phyloP scores from a whole-genome alignment of 441 rosid species.

The Cnidoscolus chayamansa region DNA sequence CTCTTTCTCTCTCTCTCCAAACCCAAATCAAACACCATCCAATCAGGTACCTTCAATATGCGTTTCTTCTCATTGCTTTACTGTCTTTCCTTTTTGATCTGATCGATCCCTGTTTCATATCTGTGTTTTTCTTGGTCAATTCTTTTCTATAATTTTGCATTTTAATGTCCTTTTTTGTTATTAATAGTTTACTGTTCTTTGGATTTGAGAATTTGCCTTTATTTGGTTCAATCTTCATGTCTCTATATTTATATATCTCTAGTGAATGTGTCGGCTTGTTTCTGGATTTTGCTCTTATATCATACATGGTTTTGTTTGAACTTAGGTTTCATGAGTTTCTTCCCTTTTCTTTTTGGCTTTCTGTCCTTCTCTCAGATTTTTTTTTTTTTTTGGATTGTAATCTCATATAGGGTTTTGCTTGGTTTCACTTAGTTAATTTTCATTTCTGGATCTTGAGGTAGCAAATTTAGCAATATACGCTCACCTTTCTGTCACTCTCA shows the following conservation, averaged over 20 bases:
- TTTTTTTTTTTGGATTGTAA: neutral
- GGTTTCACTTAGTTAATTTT: neutral
- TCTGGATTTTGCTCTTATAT: neutral
- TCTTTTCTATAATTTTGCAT: slow-evolving; percentile 1
- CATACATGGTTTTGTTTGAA: neutral
- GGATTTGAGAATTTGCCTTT: neutral
- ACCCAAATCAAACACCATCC: slow-evolving; percentile 15
- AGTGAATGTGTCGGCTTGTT: neutral
- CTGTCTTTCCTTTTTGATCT: slow-evolving; percentile 6
- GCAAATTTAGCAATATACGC: neutral
- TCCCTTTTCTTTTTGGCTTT: neutral
- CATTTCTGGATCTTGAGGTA: neutral
- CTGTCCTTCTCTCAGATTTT: neutral
- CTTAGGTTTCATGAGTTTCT: neutral
- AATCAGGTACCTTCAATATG: slow-evolving; percentile 23
- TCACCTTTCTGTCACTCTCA: neutral
- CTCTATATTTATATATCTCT: neutral
- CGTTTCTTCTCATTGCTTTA: neutral
- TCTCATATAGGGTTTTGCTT: neutral
- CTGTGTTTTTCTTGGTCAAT: neutral
- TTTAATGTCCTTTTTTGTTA: neutral
- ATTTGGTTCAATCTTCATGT: neutral
- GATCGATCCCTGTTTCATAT: slow-evolving; percentile 12
- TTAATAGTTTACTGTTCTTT: neutral
- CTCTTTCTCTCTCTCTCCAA: neutral